Evolutionary conservation across 768 basidiomycete species (phyloP), one percentile per base, ranked within the genome.

Genomic region (Mrakia frigida): DNA sequence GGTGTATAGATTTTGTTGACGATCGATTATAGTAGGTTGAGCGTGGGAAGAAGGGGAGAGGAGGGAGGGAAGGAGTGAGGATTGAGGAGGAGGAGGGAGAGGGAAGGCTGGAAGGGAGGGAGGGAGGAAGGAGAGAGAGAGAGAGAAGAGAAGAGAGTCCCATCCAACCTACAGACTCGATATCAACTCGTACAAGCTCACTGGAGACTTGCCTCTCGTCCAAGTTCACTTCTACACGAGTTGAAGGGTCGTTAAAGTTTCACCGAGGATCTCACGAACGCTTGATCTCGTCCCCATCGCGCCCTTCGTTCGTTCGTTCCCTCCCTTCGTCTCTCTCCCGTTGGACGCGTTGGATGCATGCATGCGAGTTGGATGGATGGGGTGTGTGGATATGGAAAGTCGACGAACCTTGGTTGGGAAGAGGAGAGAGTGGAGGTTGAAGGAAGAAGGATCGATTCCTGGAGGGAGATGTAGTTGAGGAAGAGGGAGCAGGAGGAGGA

Each of bases 401-500:
- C 37, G 65, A 68, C 65, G 65, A 68, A 68, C 65, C 59, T 43
- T 39, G 63, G 46, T 28, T 31, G 43, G 68, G 59, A 67, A 10
- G 43, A 33, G n/a, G 67, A 39, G 61, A 11, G 63, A 59, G 59
- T 63, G 59, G 46, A 28, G 56, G 9, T 56, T 5, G 69, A 46
- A n/a, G n/a, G 77, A 65, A 9, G 70, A 41, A 28, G 63, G 37
- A 63, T 43, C 43, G 46, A 21, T 50, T 50, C 46, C 46, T 18
- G 46, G 31, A 53, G 70, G 41, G 41, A 61, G 77, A 39, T 76
- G 72, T 5, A 79, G 75, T 79, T 61, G 33, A 79, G 80, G 46
- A 76, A 39, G 33, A 76, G 75, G 46, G 33, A 79, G 80, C 39
- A 76, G 37, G 33, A 76, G 75, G 46, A 52, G 52, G 56, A 21